phyloP scores from a whole-genome alignment of 164 flowering plant species.

The Macadamia integrifolia region DNA sequence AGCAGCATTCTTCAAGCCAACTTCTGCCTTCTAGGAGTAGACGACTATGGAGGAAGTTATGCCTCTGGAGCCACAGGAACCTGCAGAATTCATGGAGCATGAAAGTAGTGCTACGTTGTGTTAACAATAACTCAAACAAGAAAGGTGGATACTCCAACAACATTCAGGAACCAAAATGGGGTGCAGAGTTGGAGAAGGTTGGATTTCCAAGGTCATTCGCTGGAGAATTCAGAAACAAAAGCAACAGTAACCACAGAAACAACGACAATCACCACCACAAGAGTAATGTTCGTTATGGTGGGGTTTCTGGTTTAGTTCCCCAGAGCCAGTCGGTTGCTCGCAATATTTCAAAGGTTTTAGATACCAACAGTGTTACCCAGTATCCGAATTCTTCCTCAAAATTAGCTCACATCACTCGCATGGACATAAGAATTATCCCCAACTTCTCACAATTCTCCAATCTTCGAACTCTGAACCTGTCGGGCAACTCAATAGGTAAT shows the following conservation, averaged over 20 bases:
- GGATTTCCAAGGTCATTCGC: constrained; percentile 44
- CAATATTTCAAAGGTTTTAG: constrained; percentile 47
- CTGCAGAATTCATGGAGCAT: no score
- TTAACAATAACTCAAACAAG: no score
- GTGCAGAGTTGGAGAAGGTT: constrained; percentile 16
- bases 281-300: constrained; percentile 26
- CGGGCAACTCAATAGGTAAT: constrained; percentile 74
- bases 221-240: constrained; percentile 16
- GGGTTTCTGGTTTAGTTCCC: constrained; percentile 50
- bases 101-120: no score
- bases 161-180: constrained; percentile 52
- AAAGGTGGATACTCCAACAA: constrained; percentile 34
- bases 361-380: constrained; percentile 67
- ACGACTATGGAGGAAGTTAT: no score
- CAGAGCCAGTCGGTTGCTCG: constrained; percentile 71
- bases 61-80: no score
- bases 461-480: constrained; percentile 76
- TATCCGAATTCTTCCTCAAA: constrained; percentile 72
- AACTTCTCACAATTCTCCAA: constrained; percentile 46
- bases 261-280: constrained; percentile 20
- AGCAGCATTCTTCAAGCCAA: no score
- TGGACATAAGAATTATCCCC: constrained; percentile 69
- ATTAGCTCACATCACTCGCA: constrained; percentile 71
- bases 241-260: no score
- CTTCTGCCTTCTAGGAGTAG: no score